A percentile compares a stretch with the other conserved stretches of the same genome.
phyloP scores from a whole-genome alignment of 345 rosid genomes.

The Mallotus nudiflorus region DNA sequence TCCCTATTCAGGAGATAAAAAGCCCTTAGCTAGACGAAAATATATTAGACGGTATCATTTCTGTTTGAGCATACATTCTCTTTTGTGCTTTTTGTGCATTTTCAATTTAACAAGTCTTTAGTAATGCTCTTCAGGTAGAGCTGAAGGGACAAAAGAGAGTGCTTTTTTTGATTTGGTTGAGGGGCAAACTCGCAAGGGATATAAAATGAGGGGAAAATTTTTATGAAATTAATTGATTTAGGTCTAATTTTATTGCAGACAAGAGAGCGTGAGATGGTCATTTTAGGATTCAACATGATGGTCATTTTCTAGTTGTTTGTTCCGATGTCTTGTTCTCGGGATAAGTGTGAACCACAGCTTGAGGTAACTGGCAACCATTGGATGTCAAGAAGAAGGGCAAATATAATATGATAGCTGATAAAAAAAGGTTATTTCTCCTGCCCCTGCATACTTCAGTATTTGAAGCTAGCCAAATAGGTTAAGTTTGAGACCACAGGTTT shows the following conservation, averaged over 20 bases:
- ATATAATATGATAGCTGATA: not conserved
- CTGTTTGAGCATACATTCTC: not conserved
- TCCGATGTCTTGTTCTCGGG: constrained; percentile 2
- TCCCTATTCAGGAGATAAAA: too few species aligned
- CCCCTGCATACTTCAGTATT: not conserved
- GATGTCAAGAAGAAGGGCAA: not conserved
- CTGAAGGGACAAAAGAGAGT: not conserved
- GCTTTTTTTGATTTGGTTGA: constrained; percentile 4
- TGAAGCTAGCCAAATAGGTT: too few species aligned
- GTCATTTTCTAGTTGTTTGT: too few species aligned
- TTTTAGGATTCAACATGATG: not conserved
- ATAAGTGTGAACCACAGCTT: not conserved
- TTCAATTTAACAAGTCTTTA: not conserved
- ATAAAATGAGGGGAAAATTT: not conserved
- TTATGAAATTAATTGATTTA: not conserved
- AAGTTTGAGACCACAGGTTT: not conserved
- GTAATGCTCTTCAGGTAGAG: not conserved
- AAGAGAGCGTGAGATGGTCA: not conserved
- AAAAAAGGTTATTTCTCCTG: not conserved
- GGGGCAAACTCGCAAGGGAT: not conserved
- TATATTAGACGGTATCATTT: too few species aligned
- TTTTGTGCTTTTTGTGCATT: too few species aligned
- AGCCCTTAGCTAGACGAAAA: too few species aligned
- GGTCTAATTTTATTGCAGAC: not conserved
- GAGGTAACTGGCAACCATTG: not conserved